Evolutionary conservation across 768 basidiomycete species (phyloP).

Genomic region (Pulveroboletus frians): DNA sequence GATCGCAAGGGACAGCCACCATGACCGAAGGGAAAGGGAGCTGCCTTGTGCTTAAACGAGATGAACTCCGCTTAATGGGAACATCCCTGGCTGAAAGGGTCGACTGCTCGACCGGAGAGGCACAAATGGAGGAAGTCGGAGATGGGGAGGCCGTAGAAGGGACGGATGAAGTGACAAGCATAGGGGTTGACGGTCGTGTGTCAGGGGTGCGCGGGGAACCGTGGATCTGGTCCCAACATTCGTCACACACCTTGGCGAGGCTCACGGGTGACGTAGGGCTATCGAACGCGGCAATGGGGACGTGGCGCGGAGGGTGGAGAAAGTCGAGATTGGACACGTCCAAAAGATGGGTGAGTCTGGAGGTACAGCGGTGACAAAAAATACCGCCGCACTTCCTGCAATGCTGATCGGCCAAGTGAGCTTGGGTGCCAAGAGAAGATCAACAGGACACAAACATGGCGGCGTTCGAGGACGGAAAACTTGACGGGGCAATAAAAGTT

Average conservation of each 20-base stretch:
- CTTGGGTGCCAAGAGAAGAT: neutral
- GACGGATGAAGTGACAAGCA: slow-evolving; percentile 33
- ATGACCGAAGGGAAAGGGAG: slow-evolving; percentile 24
- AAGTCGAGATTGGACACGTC: slow-evolving; percentile 70
- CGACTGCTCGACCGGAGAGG: slow-evolving; percentile 29
- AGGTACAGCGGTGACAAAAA: slow-evolving; percentile 62
- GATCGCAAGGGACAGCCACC: slow-evolving; percentile 19
- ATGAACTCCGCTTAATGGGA: slow-evolving; percentile 25
- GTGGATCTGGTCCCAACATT: slow-evolving; percentile 71
- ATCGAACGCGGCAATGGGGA: slow-evolving; percentile 53
- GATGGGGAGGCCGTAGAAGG: slow-evolving; percentile 30
- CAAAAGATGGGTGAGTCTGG: slow-evolving; percentile 56
- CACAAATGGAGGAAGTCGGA: slow-evolving; percentile 33
- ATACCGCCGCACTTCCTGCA: slow-evolving; percentile 83
- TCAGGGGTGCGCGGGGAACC: slow-evolving; percentile 45
- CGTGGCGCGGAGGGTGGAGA: slow-evolving; percentile 63
- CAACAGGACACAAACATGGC: slow-evolving; percentile 51
- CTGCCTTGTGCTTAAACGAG: slow-evolving; percentile 25
- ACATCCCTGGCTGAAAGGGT: slow-evolving; percentile 14
- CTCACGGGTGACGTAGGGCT: slow-evolving; percentile 56
- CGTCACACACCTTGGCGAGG: slow-evolving; percentile 66
- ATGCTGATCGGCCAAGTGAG: slow-evolving; percentile 44
- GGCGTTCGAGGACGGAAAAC: slow-evolving; percentile 68
- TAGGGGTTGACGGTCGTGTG: slow-evolving; percentile 33
- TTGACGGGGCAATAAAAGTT: slow-evolving; percentile 62